These are phyloP conservation scores for Biscutella laevigata DNA, from an alignment of 441 rosid species.

Conservation along the genomic window DNA sequence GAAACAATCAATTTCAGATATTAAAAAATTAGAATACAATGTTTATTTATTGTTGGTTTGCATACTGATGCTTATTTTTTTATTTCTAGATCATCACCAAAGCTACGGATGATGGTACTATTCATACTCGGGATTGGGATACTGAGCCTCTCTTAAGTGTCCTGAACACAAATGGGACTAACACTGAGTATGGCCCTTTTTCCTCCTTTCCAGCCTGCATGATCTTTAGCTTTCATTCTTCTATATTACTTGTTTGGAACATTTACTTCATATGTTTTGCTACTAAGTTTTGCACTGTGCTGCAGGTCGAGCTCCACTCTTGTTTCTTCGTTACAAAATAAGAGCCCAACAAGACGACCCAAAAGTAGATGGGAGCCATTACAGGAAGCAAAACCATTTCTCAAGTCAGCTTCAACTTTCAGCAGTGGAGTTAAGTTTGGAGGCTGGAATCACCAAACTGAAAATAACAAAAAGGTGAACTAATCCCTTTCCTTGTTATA, in stretches of 20 bases:
- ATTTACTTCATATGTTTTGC: conserved; percentile 7
- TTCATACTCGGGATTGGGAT: conserved; percentile 86
- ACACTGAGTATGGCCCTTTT: conserved; percentile 44
- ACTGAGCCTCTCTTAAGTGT: conserved; percentile 74
- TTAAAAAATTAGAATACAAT: conserved; percentile 4
- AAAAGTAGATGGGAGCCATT: conserved; percentile 99
- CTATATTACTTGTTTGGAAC: conserved; percentile 7
- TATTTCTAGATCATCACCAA: conserved; percentile 70
- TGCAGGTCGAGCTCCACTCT: conserved; percentile 36
- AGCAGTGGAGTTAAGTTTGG: conserved; percentile 45
- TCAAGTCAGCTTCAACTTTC: conserved; percentile 35
- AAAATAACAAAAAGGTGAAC: conserved; percentile 59
- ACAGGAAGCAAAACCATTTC: conserved; percentile 53
- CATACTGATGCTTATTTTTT: conserved; percentile 10
- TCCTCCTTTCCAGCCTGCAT: conserved; percentile 4
- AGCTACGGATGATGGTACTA: conserved; percentile 70
- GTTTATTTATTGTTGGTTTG: conserved; percentile 3
- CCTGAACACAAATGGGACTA: conserved; percentile 34
- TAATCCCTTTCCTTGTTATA: conserved; percentile 5
- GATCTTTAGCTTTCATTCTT: conserved; percentile 11
- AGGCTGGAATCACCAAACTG: conserved; percentile 42
- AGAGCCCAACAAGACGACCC: conserved; percentile 68
- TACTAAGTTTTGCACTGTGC: conserved; percentile 13
- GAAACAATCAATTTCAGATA: conserved; percentile 11
- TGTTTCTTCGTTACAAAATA: conserved; percentile 37